These are phyloP conservation scores for Thelonectria discophora DNA, from an alignment of 2,329 filamentous ascomycete genomes.

Conservation along the genomic window DNA sequence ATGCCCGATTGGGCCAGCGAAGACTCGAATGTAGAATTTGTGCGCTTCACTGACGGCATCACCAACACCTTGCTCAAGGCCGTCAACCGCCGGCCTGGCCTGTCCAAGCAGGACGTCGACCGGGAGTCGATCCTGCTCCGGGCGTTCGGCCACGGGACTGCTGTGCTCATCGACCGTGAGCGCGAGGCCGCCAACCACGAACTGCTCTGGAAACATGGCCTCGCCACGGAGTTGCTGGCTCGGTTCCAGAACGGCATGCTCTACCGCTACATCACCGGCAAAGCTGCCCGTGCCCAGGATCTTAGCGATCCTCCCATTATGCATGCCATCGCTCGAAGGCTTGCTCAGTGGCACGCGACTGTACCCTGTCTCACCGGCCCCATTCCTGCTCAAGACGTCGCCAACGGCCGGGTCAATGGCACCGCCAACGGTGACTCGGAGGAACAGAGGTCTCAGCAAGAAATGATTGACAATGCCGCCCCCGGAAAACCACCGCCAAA, in stretches of 20 bases:
- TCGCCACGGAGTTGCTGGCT: slow-evolving; percentile 87
- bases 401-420: slow-evolving; percentile 43
- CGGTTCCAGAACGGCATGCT: slow-evolving; percentile 96
- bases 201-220: slow-evolving; percentile 80
- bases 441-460: slow-evolving; percentile 45
- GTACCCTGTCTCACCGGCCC: slow-evolving; percentile 64
- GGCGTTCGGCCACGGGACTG: slow-evolving; percentile 93
- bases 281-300: slow-evolving; percentile 81
- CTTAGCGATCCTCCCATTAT: slow-evolving; percentile 79
- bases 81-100: slow-evolving; percentile 72
- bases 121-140: slow-evolving; percentile 86
- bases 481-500: slow-evolving; percentile 81
- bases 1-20: slow-evolving; percentile 83
- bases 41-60: slow-evolving; percentile 96
- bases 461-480: slow-evolving; percentile 60
- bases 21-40: slow-evolving; percentile 80
- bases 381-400: slow-evolving; percentile 30
- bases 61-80: slow-evolving; percentile 91
- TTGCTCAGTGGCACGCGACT: slow-evolving; percentile 92
- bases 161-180: slow-evolving; percentile 94
- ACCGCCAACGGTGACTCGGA: slow-evolving; percentile 45
- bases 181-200: slow-evolving; percentile 84
- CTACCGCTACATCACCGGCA: slow-evolving; percentile 88
- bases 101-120: slow-evolving; percentile 78
- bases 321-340: slow-evolving; percentile 80